Percentiles rank a stretch among this genome's conserved stretches.
phyloP scores from a whole-genome alignment of 768 basidiomycete genomes.

The Russula vinacea region DNA sequence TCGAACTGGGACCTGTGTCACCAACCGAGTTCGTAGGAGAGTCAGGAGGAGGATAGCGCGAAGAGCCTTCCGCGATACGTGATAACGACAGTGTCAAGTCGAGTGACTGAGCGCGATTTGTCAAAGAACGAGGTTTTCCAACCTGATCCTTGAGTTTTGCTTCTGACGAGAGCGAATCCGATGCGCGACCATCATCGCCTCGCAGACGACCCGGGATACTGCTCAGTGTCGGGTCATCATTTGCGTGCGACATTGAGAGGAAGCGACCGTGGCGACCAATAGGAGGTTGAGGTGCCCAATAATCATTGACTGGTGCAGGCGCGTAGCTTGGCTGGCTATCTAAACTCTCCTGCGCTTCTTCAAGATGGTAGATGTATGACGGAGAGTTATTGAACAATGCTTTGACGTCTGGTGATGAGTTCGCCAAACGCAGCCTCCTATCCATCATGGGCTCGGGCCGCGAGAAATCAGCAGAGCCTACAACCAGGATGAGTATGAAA shows the following conservation, averaged over 20 bases:
- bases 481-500: not conserved
- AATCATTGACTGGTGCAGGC: conserved; percentile 55
- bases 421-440: conserved; percentile 75
- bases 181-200: conserved; percentile 75
- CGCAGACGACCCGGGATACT: conserved; percentile 65
- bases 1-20: conserved; percentile 72
- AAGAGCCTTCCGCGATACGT: conserved; percentile 69
- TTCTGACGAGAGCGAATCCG: conserved; percentile 71
- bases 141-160: conserved; percentile 77
- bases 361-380: conserved; percentile 76
- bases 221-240: conserved; percentile 41
- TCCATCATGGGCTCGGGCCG: conserved; percentile 70
- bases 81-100: conserved; percentile 82
- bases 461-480: conserved; percentile 76
- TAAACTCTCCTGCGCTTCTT: conserved; percentile 56
- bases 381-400: conserved; percentile 85
- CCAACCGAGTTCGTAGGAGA: conserved; percentile 78
- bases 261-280: conserved; percentile 51
- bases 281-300: conserved; percentile 74
- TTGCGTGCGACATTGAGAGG: conserved; percentile 30
- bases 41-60: conserved; percentile 64
- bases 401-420: conserved; percentile 92
- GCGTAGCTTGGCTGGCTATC: conserved; percentile 57
- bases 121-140: conserved; percentile 74
- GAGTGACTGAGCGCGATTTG: conserved; percentile 85